phyloP scores from a whole-genome alignment of 2,329 filamentous ascomycete species.

The Biscogniauxia sp. region DNA sequence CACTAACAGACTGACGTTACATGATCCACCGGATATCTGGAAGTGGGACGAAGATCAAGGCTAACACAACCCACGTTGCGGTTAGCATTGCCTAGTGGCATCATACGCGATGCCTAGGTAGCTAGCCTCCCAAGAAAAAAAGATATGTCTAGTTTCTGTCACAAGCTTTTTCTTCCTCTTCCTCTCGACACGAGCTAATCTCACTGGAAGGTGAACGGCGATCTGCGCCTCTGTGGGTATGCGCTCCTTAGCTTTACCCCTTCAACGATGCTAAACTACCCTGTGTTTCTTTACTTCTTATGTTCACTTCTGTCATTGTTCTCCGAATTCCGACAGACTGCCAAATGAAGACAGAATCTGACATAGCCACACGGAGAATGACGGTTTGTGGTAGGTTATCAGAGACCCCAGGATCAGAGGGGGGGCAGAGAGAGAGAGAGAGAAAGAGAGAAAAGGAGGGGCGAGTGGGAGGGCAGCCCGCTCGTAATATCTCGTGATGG shows the following conservation, averaged over 20 bases:
- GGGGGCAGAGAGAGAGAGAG: too few species aligned
- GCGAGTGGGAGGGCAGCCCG: background rate
- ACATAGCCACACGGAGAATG: background rate
- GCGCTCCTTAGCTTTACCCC: conserved; percentile 14
- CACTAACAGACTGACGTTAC: conserved; percentile 1
- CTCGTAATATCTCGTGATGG: conserved; percentile 18
- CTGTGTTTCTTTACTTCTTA: conserved; percentile 1
- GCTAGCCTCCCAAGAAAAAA: background rate
- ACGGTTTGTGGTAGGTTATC: background rate
- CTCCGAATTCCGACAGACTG: background rate
- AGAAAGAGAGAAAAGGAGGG: too few species aligned
- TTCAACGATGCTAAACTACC: conserved; percentile 13
- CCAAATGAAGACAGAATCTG: background rate
- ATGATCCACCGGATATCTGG: conserved; percentile 5
- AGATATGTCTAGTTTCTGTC: background rate
- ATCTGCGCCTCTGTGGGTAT: conserved; percentile 8
- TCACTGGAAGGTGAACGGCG: background rate
- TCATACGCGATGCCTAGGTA: background rate
- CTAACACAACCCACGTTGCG: background rate
- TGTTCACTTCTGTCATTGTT: background rate
- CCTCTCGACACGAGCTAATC: background rate
- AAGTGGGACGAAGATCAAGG: background rate
- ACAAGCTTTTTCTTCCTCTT: background rate
- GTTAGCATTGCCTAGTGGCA: background rate
- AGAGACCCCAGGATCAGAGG: background rate